Percentiles rank a stretch among this genome's conserved stretches.
phyloP scores from a whole-genome alignment of 352 stramenopile genomes.

The Pythium scleroteichum region DNA sequence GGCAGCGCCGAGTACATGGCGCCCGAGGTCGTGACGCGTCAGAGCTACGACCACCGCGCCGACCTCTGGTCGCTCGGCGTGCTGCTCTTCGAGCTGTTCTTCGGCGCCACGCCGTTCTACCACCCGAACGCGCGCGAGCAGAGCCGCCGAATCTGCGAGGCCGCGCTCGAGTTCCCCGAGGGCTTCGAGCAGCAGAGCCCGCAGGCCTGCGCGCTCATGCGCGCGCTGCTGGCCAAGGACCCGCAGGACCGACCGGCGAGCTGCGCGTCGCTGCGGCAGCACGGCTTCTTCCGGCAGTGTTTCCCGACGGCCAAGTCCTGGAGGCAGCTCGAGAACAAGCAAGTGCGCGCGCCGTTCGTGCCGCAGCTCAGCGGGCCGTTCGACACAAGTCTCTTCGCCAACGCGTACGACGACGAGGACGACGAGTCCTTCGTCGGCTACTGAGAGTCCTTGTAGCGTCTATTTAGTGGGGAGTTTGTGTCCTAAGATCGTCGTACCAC shows the following conservation, averaged over 20 bases:
- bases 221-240: slow-evolving; percentile 49
- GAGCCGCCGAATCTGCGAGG: slow-evolving; percentile 65
- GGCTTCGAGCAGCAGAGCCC: slow-evolving; percentile 44
- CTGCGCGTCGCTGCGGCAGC: slow-evolving; percentile 44
- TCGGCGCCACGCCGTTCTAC: slow-evolving; percentile 86
- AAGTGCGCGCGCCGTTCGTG: slow-evolving; percentile 51
- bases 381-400: slow-evolving; percentile 69
- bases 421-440: slow-evolving; percentile 47
- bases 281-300: slow-evolving; percentile 51
- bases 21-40: slow-evolving; percentile 60
- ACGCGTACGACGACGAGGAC: slow-evolving; percentile 40
- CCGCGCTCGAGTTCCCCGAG: slow-evolving; percentile 54
- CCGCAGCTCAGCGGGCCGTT: slow-evolving; percentile 56
- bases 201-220: slow-evolving; percentile 48
- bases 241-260: slow-evolving; percentile 38
- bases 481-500: too few relatives aligned
- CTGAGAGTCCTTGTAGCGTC: slow-evolving; percentile 6
- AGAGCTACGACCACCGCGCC: slow-evolving; percentile 56
- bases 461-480: not conserved
- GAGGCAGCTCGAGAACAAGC: slow-evolving; percentile 43
- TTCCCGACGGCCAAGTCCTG: slow-evolving; percentile 45
- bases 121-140: slow-evolving; percentile 68
- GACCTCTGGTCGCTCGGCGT: slow-evolving; percentile 84
- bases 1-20: slow-evolving; percentile 82
- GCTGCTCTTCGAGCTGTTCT: slow-evolving; percentile 68